Evolutionary conservation across 2,329 filamentous ascomycete species (phyloP).

Genomic region (Didymella arachidicola): DNA sequence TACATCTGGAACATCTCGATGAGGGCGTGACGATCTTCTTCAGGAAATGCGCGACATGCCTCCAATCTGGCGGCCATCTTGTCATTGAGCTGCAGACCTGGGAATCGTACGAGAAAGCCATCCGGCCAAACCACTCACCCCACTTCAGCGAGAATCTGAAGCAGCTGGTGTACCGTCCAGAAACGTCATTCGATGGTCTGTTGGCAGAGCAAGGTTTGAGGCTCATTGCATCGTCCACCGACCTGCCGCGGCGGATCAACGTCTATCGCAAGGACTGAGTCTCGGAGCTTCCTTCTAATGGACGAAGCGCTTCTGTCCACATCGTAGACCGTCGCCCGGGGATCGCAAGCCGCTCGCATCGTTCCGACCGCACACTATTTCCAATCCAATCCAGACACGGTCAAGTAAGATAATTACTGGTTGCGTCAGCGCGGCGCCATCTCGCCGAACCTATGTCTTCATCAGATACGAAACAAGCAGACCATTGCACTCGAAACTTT

Average conservation of each 20-base stretch:
- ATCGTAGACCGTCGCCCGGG: not conserved
- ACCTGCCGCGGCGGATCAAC: slow-evolving; percentile 44
- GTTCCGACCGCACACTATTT: not conserved
- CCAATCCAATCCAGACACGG: not conserved
- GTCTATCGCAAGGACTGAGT: slow-evolving; percentile 43
- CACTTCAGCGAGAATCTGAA: slow-evolving; percentile 42
- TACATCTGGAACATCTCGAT: slow-evolving; percentile 50
- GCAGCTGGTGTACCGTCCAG: slow-evolving; percentile 41
- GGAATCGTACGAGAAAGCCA: slow-evolving; percentile 49
- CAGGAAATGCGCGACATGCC: slow-evolving; percentile 40
- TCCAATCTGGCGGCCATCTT: slow-evolving; percentile 42
- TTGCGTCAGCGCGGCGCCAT: slow-evolving; percentile 3
- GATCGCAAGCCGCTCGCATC: not conserved
- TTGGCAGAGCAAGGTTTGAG: slow-evolving; percentile 37
- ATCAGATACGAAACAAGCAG: slow-evolving; percentile 4
- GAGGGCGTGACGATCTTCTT: slow-evolving; percentile 45
- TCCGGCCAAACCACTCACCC: slow-evolving; percentile 43
- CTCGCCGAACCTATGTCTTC: not conserved
- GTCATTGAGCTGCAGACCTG: slow-evolving; percentile 48
- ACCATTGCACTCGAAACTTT: slow-evolving; percentile 7
- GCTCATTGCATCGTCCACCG: slow-evolving; percentile 41
- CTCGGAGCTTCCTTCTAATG: not conserved
- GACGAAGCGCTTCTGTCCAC: not conserved
- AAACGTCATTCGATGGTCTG: slow-evolving; percentile 45
- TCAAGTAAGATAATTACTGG: not conserved